Conservation (phyloP, 768 basidiomycete species). For the Tulasnella calospora region DNA sequence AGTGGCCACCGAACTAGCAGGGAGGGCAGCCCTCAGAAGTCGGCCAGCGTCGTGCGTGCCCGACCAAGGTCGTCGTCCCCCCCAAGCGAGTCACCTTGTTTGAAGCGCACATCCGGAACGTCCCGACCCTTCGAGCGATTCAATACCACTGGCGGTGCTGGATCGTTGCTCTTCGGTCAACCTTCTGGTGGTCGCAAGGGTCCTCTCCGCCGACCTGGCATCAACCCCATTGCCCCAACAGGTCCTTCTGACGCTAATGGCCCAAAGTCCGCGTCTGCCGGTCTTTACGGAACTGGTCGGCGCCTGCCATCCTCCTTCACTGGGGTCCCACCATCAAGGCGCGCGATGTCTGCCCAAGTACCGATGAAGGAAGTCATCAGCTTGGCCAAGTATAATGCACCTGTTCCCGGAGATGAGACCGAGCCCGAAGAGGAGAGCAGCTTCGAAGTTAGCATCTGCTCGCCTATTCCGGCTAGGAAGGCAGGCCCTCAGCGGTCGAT, state of each 20-base stretch:
- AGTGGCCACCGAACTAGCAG: not conserved
- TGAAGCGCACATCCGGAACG: slow-evolving; percentile 38
- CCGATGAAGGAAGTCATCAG: not conserved
- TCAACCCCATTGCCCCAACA: slow-evolving; percentile 1
- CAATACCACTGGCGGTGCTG: slow-evolving; percentile 33
- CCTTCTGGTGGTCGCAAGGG: not conserved
- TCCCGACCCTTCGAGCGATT: slow-evolving; percentile 40
- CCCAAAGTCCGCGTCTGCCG: slow-evolving; percentile 13
- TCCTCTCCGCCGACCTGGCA: not conserved
- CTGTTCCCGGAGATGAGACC: slow-evolving; percentile 1
- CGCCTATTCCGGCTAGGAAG: slow-evolving; percentile 38
- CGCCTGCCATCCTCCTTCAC: slow-evolving; percentile 16
- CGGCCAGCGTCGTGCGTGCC: slow-evolving; percentile 34
- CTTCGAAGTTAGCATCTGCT: not conserved
- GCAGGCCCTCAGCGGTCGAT: slow-evolving; percentile 44
- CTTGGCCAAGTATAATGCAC: not conserved
- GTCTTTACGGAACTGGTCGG: slow-evolving; percentile 12
- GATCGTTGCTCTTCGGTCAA: slow-evolving; percentile 30
- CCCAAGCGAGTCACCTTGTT: slow-evolving; percentile 44
- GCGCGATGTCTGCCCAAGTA: slow-evolving; percentile 6
- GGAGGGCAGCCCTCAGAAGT: not conserved
- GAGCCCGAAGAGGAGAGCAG: slow-evolving; percentile 18
- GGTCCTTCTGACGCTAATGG: not conserved
- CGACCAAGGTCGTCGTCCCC: slow-evolving; percentile 49
- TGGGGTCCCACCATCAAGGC: not conserved